These are phyloP conservation scores for Lactuca saligna DNA, from an alignment of 129 eudicot genomes.

Conservation along the genomic window DNA sequence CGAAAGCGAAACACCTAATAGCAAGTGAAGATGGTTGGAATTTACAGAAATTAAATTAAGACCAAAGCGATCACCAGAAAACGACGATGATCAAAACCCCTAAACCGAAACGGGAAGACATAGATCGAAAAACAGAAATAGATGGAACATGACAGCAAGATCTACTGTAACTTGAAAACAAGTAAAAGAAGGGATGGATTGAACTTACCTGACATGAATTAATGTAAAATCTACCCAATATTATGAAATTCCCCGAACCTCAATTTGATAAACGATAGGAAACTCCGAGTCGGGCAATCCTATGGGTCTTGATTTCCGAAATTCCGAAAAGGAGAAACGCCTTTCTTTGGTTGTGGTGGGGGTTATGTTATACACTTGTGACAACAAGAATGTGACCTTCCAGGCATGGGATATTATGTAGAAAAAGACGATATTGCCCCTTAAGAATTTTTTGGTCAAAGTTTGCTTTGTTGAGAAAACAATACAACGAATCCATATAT, in stretches of 20 bases:
- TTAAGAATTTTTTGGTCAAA: too few species aligned
- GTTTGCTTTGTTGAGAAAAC: not conserved
- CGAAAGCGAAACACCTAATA: constrained; percentile 16
- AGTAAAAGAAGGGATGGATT: not conserved
- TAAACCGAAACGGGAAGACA: not conserved
- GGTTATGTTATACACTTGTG: not conserved
- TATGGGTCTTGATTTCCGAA: not conserved
- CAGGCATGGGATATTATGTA: not conserved
- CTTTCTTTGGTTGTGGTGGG: constrained; percentile 1
- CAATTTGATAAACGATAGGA: not conserved
- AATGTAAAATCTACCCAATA: not conserved
- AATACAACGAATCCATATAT: not conserved
- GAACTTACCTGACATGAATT: constrained; percentile 11
- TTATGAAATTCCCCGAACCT: constrained; percentile 4
- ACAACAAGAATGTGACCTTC: not conserved
- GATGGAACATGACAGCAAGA: constrained; percentile 10
- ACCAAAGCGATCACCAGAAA: constrained; percentile 7
- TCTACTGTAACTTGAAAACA: not conserved
- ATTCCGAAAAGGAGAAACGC: not conserved
- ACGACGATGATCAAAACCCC: constrained; percentile 1
- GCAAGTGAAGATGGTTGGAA: not conserved
- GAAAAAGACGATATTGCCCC: constrained; percentile 1
- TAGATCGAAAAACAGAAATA: constrained; percentile 2
- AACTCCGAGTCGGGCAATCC: not conserved
- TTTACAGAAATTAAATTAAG: not conserved